Conservation (phyloP, 2,329 filamentous ascomycete species). For the Penicillium palitans region DNA sequence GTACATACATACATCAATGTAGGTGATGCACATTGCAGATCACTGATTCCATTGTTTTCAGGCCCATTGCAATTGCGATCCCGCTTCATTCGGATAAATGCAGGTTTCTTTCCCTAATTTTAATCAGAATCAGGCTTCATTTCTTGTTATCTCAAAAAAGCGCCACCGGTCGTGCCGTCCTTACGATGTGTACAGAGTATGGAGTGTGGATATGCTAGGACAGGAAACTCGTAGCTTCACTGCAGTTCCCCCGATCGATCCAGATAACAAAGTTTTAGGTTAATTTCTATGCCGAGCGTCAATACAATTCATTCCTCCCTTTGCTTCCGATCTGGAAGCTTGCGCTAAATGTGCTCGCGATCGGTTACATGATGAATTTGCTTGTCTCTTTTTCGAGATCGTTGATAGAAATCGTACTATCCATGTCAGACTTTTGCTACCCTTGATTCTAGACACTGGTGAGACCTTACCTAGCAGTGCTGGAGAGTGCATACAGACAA, state of each 20-base stretch:
- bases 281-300: constrained; percentile 10
- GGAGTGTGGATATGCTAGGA: background rate
- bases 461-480: background rate
- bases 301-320: background rate
- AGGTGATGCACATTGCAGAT: constrained; percentile 16
- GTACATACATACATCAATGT: background rate
- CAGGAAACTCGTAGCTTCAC: constrained; percentile 16
- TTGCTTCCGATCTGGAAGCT: background rate
- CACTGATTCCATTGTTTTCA: constrained; percentile 14
- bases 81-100: constrained; percentile 1
- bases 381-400: background rate
- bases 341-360: background rate
- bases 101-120: background rate
- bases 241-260: constrained; percentile 22
- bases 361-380: background rate
- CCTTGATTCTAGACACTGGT: constrained; percentile 1
- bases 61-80: constrained; percentile 4
- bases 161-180: constrained; percentile 1
- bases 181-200: constrained; percentile 13
- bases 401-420: background rate
- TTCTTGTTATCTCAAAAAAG: background rate
- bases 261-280: constrained; percentile 20
- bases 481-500: background rate
- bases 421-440: background rate
- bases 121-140: background rate